Evolutionary conservation across 148 eudicot species (phyloP).

Genomic region (Nyssa sinensis): DNA sequence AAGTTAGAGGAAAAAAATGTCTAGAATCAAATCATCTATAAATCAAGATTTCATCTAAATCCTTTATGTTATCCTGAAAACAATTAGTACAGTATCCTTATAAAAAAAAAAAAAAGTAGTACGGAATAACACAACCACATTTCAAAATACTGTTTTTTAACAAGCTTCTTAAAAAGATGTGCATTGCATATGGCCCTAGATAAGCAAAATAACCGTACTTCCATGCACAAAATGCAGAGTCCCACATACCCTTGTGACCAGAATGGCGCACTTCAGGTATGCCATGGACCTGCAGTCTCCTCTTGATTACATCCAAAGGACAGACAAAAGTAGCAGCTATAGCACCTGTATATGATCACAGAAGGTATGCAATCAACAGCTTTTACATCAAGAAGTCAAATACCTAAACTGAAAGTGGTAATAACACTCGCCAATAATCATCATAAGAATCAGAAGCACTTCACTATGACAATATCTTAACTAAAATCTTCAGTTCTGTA

Average conservation of each 20-base stretch:
- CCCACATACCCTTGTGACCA: slow-evolving; percentile 47
- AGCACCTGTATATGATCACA: slow-evolving; percentile 52
- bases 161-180: neutral
- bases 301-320: slow-evolving; percentile 91
- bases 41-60: neutral
- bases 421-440: too few relatives aligned
- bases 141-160: neutral
- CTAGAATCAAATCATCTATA: neutral
- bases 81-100: too few relatives aligned
- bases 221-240: too few relatives aligned
- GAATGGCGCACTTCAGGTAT: slow-evolving; percentile 41
- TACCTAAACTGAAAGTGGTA: neutral
- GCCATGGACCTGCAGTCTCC: slow-evolving; percentile 87
- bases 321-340: slow-evolving; percentile 86
- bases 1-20: neutral
- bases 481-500: too few relatives aligned
- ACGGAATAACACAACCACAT: neutral
- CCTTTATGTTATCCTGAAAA: neutral
- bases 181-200: neutral
- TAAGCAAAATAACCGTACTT: slow-evolving; percentile 5
- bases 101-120: too few relatives aligned
- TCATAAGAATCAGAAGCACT: too few relatives aligned
- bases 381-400: neutral
- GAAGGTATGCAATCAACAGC: neutral
- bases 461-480: too few relatives aligned